These are phyloP conservation scores for Aspergillus pseudoterreus DNA, from an alignment of 2,329 filamentous ascomycete species.

Conservation along the genomic window DNA sequence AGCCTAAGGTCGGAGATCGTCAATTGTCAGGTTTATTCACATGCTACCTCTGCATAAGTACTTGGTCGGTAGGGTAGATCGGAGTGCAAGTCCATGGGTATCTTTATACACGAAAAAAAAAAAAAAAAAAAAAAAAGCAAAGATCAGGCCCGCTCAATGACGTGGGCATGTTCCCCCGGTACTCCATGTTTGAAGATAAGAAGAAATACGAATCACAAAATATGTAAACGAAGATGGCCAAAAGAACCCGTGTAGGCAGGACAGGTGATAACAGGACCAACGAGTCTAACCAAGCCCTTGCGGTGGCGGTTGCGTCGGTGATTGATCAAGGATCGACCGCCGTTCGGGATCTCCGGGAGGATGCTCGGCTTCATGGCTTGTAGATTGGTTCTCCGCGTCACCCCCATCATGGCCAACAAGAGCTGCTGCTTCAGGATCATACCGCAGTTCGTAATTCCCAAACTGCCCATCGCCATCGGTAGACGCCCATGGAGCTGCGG, in stretches of 20 bases:
- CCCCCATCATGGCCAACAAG: constrained; percentile 28
- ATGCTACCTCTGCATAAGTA: too few species aligned
- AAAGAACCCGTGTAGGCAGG: not conserved
- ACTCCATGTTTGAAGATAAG: not conserved
- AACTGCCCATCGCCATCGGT: constrained; percentile 26
- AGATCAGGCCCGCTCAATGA: not conserved
- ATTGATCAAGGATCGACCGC: not conserved
- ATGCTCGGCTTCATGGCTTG: not conserved
- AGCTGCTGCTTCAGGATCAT: constrained; percentile 38
- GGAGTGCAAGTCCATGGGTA: constrained; percentile 6
- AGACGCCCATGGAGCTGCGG: constrained; percentile 54
- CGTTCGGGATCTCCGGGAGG: not conserved
- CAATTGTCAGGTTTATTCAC: too few species aligned
- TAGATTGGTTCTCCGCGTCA: constrained; percentile 1
- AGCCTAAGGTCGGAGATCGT: too few species aligned
- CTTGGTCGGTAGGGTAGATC: not conserved
- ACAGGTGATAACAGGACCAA: not conserved
- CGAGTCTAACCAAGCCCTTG: not conserved
- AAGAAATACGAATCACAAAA: not conserved
- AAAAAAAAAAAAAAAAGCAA: not conserved
- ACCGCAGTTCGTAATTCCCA: constrained; percentile 30
- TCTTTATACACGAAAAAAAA: constrained; percentile 2
- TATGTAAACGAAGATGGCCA: not conserved
- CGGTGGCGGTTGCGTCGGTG: not conserved
- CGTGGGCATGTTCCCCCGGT: not conserved